Evolutionary conservation across 768 basidiomycete genomes (phyloP), one percentile per base, ranked within the genome.

Genomic region (Macrolepiota fuliginosa): DNA sequence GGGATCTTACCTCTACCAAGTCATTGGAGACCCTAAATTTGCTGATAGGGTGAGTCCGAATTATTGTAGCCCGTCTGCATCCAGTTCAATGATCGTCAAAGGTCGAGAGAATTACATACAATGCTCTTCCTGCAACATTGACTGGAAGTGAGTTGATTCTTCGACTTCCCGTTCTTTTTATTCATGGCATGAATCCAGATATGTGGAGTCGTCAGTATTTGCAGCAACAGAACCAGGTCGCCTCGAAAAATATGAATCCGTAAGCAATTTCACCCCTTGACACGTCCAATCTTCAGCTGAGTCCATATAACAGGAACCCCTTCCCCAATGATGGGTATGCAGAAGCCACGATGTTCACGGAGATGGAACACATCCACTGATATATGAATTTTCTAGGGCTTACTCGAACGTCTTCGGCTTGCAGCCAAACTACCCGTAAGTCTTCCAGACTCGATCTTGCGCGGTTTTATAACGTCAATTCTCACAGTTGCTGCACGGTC

Each of bases 151-250:
- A 36, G 72, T 66, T 6, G 6, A 29, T 25, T 5, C 32, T 1
- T n/a, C 27, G 2, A 24, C 24, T 9, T 1, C 9, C 35, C 4
- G 39, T 19, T 5, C 15, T 22, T 19, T 5, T 27, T n/a, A 17
- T n/a, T 46, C 19, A 50, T n/a, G 55, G 47, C 35, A 25, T 12
- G 12, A 39, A 19, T 24, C 3, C 49, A 83, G 82, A 80, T 65
- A 84, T 85, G 81, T 85, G 82, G 83, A 78, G 81, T 0, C 74
- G 82, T 13, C 83, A 85, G 67, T 86, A 85, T 64, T 70, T 85
- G 15, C 85, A 85, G 62, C 79, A 85, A 65, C 80, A 83, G 67
- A 86, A 84, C 64, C 84, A 85, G 65, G 79, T 85, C 40, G 81
- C 79, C 0, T 76, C 82, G 15, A 77, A 80, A 70, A 84, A 84